Evolutionary conservation across 352 stramenopile species (phyloP).

Genomic region (Phytophthora boehmeriae): DNA sequence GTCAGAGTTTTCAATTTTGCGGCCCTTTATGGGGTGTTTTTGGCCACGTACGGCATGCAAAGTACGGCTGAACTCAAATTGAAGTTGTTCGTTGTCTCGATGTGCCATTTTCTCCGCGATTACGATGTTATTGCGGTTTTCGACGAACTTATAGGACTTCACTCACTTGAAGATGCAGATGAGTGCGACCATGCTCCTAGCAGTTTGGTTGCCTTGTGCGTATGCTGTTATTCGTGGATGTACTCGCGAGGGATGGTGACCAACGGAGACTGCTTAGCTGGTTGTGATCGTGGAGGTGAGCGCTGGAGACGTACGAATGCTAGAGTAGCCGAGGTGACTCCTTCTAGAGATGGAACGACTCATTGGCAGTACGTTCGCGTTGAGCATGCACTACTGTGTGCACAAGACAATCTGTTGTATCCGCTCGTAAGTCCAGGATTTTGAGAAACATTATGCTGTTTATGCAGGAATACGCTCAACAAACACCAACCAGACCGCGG

Average conservation of each 20-base stretch:
- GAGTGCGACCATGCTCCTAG: conserved; percentile 41
- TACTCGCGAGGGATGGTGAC: conserved; percentile 69
- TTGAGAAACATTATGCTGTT: conserved; percentile 61
- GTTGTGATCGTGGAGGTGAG: conserved; percentile 7
- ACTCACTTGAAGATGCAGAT: conserved; percentile 31
- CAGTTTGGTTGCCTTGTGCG: conserved; percentile 62
- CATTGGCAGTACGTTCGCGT: conserved; percentile 72
- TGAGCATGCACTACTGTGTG: conserved; percentile 58
- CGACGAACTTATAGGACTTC: conserved; percentile 64
- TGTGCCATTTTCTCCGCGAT: conserved; percentile 54
- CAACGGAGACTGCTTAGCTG: conserved; percentile 38
- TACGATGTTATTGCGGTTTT: conserved; percentile 72
- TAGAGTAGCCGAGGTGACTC: conserved; percentile 10
- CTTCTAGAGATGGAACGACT: conserved; percentile 27
- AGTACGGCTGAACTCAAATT: conserved; percentile 61
- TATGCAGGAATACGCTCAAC: conserved; percentile 60
- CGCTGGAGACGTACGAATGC: neutral
- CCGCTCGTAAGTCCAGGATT: conserved; percentile 69
- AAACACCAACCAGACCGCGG: conserved; percentile 13
- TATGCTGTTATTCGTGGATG: conserved; percentile 61
- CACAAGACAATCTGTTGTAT: conserved; percentile 75
- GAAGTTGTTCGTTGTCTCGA: conserved; percentile 67
- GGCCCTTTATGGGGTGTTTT: conserved; percentile 51
- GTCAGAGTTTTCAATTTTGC: conserved; percentile 47
- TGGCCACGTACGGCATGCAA: conserved; percentile 55